Evolutionary conservation across 225 moss, liverwort and hornwort genomes (phyloP).

Genomic region (Marchantia paleacea): DNA sequence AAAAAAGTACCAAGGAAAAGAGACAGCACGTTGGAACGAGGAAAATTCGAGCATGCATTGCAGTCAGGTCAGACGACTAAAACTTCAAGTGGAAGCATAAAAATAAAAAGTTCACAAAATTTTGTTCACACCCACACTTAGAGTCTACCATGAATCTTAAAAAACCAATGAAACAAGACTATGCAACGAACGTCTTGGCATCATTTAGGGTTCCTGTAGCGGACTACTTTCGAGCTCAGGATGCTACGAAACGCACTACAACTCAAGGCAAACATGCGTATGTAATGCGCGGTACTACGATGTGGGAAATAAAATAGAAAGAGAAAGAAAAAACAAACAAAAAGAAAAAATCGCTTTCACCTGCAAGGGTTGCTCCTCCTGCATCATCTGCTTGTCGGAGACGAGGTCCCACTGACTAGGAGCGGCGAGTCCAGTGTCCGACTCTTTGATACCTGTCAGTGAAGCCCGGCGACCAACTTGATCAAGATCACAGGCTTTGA

Average conservation of each 20-base stretch:
- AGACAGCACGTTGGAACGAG: too few relatives aligned
- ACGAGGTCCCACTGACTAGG: constrained; percentile 98
- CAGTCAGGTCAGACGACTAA: too few relatives aligned
- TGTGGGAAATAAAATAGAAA: not conserved
- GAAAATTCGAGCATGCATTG: too few relatives aligned
- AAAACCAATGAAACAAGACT: not conserved
- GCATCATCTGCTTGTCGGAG: constrained; percentile 97
- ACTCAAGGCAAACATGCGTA: not conserved
- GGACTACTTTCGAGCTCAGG: not conserved
- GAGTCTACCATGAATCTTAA: too few relatives aligned
- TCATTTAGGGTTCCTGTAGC: not conserved
- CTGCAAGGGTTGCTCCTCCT: constrained; percentile 88
- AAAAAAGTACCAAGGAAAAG: too few relatives aligned
- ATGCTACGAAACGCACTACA: not conserved
- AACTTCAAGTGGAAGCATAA: too few relatives aligned
- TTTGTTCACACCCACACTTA: too few relatives aligned
- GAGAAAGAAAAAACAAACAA: too few relatives aligned
- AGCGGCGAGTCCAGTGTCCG: constrained; percentile 83
- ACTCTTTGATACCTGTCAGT: constrained; percentile 79
- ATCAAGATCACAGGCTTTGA: not conserved
- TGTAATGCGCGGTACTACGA: not conserved
- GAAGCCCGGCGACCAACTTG: not conserved
- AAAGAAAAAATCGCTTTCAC: constrained; percentile 26
- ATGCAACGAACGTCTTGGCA: not conserved
- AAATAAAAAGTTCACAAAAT: too few relatives aligned